These are phyloP conservation scores for Ganoderma resinaceum DNA, from an alignment of 1,284 basidiomycete species.

Conservation along the genomic window DNA sequence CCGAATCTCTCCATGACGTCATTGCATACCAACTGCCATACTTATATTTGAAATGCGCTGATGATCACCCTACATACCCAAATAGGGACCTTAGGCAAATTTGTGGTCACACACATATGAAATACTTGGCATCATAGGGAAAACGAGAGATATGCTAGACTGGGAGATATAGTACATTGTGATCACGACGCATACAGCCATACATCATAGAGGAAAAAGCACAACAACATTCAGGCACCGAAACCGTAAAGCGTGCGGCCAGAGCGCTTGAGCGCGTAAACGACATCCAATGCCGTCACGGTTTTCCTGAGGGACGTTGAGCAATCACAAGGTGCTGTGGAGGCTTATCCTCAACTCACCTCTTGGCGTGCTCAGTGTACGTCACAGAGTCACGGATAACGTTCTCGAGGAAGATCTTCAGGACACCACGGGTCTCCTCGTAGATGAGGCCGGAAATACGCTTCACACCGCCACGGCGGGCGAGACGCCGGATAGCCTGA, in stretches of 20 bases:
- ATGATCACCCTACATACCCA: too few relatives aligned
- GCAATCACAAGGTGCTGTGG: neutral
- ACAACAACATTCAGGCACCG: conserved; percentile 53
- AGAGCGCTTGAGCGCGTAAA: conserved; percentile 85
- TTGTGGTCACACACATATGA: too few relatives aligned
- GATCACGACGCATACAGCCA: conserved; percentile 32
- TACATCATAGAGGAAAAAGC: conserved; percentile 34
- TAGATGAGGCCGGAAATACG: conserved; percentile 94
- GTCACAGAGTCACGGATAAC: conserved; percentile 86
- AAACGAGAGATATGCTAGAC: conserved; percentile 18
- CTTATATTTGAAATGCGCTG: too few relatives aligned
- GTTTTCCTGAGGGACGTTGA: conserved; percentile 57
- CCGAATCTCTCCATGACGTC: neutral
- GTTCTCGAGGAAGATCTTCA: conserved; percentile 92
- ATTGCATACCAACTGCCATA: neutral
- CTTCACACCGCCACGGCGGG: conserved; percentile 95
- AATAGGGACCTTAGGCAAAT: too few relatives aligned
- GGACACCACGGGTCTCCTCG: conserved; percentile 93
- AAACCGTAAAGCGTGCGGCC: conserved; percentile 83
- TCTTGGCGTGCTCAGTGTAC: conserved; percentile 89
- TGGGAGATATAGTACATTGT: conserved; percentile 36
- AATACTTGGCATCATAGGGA: too few relatives aligned
- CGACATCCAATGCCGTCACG: conserved; percentile 83
- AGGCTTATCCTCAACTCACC: conserved; percentile 39
- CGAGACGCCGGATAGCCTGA: conserved; percentile 88